phyloP scores from a whole-genome alignment of 192 early-diverging fungal genomes.

The Umbelopsis ramanniana region DNA sequence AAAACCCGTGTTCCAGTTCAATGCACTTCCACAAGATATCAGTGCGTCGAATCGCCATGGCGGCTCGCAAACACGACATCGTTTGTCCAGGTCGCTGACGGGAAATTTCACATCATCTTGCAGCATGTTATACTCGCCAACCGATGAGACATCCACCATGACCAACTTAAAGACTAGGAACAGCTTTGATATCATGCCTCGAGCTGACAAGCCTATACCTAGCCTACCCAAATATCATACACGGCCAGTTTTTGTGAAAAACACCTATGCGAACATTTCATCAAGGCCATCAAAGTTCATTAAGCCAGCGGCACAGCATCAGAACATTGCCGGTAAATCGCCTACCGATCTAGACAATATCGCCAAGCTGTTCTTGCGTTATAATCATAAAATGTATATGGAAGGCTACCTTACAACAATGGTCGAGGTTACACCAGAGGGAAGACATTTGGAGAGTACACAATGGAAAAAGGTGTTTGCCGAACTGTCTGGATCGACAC shows the following conservation, averaged over 20 bases:
- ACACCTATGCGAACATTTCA: slow-evolving; percentile 15
- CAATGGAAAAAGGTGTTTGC: slow-evolving; percentile 71
- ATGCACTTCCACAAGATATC: background rate
- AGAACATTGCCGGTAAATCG: background rate
- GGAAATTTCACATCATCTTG: slow-evolving; percentile 1
- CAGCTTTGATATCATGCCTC: slow-evolving; percentile 8
- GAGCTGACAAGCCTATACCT: background rate
- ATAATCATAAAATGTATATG: slow-evolving; percentile 65
- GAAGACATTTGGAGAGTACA: slow-evolving; percentile 53
- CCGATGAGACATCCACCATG: background rate
- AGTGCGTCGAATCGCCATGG: background rate
- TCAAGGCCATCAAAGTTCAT: slow-evolving; percentile 40
- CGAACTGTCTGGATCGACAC: slow-evolving; percentile 67
- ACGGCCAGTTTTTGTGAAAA: slow-evolving; percentile 2
- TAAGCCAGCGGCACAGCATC: slow-evolving; percentile 28
- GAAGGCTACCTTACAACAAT: slow-evolving; percentile 68
- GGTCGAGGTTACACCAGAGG: slow-evolving; percentile 52
- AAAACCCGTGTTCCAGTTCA: background rate
- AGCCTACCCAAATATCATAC: background rate
- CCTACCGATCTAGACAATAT: slow-evolving; percentile 2
- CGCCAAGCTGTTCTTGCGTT: slow-evolving; percentile 27
- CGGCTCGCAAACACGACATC: background rate
- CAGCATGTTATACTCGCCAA: background rate
- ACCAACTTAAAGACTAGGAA: background rate
- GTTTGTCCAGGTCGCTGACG: background rate